Percentiles rank a stretch among this genome's conserved stretches.
Evolutionary conservation across 2,329 filamentous ascomycete species (phyloP).

Genomic region (Tothia fuscella): DNA sequence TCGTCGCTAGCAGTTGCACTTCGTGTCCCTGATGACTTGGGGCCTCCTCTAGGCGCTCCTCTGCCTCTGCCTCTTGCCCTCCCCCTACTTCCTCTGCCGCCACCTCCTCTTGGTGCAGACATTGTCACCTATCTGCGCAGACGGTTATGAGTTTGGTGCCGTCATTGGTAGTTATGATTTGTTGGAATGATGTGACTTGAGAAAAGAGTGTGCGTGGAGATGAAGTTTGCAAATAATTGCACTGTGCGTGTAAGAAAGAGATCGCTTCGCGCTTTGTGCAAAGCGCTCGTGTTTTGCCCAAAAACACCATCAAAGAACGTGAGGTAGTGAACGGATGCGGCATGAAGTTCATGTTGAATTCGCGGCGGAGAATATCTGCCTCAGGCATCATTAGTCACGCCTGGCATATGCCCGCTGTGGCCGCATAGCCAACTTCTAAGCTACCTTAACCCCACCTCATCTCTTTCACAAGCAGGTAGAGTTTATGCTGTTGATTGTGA

Average conservation of each 20-base stretch:
- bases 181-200: too few species aligned
- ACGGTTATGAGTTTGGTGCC: neutral
- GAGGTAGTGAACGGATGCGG: neutral
- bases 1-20: slow-evolving; percentile 3
- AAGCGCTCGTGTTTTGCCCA: neutral
- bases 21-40: neutral
- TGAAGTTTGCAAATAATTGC: neutral
- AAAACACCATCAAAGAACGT: neutral
- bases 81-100: slow-evolving; percentile 4
- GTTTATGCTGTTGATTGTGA: neutral
- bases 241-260: neutral
- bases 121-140: slow-evolving; percentile 2
- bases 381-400: too few species aligned
- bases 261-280: neutral
- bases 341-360: too few species aligned
- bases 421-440: neutral
- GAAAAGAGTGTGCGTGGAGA: neutral
- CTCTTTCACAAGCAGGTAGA: neutral
- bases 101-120: slow-evolving; percentile 2
- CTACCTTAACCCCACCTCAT: neutral
- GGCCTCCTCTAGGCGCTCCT: neutral
- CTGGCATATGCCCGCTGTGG: neutral
- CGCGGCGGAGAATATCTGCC: too few species aligned
- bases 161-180: neutral
- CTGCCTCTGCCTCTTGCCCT: neutral